phyloP scores from a whole-genome alignment of 441 rosid genomes.

The Melastoma candidum region DNA sequence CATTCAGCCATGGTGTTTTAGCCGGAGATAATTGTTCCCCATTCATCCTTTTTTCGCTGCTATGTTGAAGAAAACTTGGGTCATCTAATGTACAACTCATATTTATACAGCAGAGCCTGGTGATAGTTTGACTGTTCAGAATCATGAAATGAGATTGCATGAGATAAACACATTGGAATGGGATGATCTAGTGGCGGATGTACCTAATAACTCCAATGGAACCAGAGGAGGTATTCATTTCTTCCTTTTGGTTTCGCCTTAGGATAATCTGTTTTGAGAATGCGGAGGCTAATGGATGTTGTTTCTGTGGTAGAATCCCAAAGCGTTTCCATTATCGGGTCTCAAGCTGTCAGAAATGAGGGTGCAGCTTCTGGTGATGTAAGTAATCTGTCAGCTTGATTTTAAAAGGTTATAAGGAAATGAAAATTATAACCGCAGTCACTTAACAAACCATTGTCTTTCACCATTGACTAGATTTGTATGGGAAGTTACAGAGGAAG shows the following conservation, averaged over 20 bases:
- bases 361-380: slow-evolving; percentile 36
- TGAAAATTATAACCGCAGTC: not conserved
- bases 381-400: slow-evolving; percentile 20
- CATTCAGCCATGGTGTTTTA: slow-evolving; percentile 3
- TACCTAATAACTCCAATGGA: slow-evolving; percentile 25
- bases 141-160: slow-evolving; percentile 71
- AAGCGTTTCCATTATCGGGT: slow-evolving; percentile 32
- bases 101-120: slow-evolving; percentile 36
- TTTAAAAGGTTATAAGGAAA: slow-evolving; percentile 1
- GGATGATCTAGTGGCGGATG: slow-evolving; percentile 77
- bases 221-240: slow-evolving; percentile 39
- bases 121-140: slow-evolving; percentile 31
- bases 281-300: not conserved
- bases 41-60: not conserved
- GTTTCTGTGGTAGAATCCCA: slow-evolving; percentile 31
- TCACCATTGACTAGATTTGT: too few species aligned
- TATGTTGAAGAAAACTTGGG: not conserved
- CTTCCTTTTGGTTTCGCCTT: not conserved
- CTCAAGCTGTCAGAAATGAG: slow-evolving; percentile 24
- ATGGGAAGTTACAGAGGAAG: too few species aligned
- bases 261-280: not conserved
- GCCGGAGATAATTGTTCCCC: too few species aligned
- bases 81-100: slow-evolving; percentile 4
- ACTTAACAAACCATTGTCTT: too few species aligned
- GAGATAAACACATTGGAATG: slow-evolving; percentile 97